Base-by-base conservation (phyloP, 176 grass and related monocot species). In the Eragrostis nindensis region DNA sequence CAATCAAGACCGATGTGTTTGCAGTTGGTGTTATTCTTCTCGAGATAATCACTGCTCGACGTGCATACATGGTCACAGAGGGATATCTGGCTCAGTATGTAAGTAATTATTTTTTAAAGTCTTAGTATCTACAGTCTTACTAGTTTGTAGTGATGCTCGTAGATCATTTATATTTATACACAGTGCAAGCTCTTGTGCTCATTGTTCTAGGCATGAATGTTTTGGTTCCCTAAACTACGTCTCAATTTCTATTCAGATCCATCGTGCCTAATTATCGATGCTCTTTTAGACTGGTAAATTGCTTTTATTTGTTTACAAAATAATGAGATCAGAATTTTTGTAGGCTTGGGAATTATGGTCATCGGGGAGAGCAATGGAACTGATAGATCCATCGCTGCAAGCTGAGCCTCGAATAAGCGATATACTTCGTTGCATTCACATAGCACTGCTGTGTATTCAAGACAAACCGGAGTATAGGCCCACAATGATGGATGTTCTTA, bases 401-500 rank as follows among this genome's bases (percentile, higher is more conserved):
- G 45, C 11, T 16, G 45, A 71, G 19, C 45, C 69, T 18, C 45
- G 15, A 50, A 49, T 29, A 30, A 30, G 13, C 7, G 26, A 68
- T 32, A 36, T 84, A 56, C 5, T 45, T 25, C 64, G 48, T 36
- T 76, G 82, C 26, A 59, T 84, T 21, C 57, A 69, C 7, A 30
- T 84, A 18, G 71, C 71, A 68, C 22, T 84, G 36, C 8, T 84
- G 45, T 76, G 82, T 27, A 36, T 84, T 32, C 72, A 84, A 73
- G 72, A 69, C 9, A 68, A 75, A 36, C 32, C 32, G 9, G 14
- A 16, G 8, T 48, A 69, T 27, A 48, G 72, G 54, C 82, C 82
- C 25, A 84, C 70, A 0, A 84, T 84, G 72, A 60, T 62, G 0
- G 36, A 59, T 48, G 42, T 74, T 60, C 21, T 11, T 40, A 15